Evolutionary conservation across 2,329 filamentous ascomycete species (phyloP).

Genomic region (Colletotrichum karsti): DNA sequence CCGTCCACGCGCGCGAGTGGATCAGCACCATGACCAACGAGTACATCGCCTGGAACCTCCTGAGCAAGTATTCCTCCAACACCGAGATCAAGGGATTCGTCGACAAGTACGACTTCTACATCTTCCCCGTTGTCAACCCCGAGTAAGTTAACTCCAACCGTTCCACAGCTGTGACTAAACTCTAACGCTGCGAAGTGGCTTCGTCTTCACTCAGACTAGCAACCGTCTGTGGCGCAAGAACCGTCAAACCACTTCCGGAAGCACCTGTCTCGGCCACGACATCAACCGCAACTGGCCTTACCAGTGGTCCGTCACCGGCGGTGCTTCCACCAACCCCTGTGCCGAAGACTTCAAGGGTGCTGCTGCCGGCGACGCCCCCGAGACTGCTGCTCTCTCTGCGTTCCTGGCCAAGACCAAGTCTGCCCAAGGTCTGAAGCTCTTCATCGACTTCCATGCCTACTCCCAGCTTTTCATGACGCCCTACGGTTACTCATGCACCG

Average conservation of each 20-base stretch:
- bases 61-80: slow-evolving; percentile 44
- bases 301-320: slow-evolving; percentile 52
- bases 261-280: slow-evolving; percentile 51
- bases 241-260: slow-evolving; percentile 44
- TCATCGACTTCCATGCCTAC: slow-evolving; percentile 68
- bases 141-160: slow-evolving; percentile 48
- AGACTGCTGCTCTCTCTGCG: slow-evolving; percentile 51
- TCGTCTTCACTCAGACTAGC: slow-evolving; percentile 59
- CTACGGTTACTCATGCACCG: slow-evolving; percentile 68
- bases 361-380: slow-evolving; percentile 49
- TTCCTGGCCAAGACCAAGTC: slow-evolving; percentile 35
- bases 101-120: slow-evolving; percentile 68
- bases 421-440: slow-evolving; percentile 57
- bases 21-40: slow-evolving; percentile 52
- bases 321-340: slow-evolving; percentile 54
- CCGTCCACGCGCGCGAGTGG: slow-evolving; percentile 62
- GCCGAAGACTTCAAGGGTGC: slow-evolving; percentile 48
- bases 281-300: slow-evolving; percentile 63
- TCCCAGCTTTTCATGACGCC: slow-evolving; percentile 59
- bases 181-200: slow-evolving; percentile 43
- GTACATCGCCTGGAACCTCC: slow-evolving; percentile 52
- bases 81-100: slow-evolving; percentile 50
- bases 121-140: slow-evolving; percentile 63
- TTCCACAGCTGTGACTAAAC: not conserved
- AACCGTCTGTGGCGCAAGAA: slow-evolving; percentile 65